Conservation (phyloP, 164 flowering plant species). For the grape (Vitis vinifera) region ASM3070453v1 NC_081814.1:5815001-5815500, state of each 20-base stretch:
- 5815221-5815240: conserved; percentile 67
- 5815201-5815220: neutral
- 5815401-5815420: conserved; percentile 57
- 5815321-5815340: conserved; percentile 52
- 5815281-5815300: neutral
- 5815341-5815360: conserved; percentile 81
- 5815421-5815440: conserved; percentile 53
- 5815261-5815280: too few relatives aligned
- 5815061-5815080: neutral
- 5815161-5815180: conserved; percentile 48
- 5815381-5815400: conserved; percentile 51
- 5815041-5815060: too few relatives aligned
- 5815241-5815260: conserved; percentile 47
- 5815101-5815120: conserved; percentile 46
- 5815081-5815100: conserved; percentile 46
- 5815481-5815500: conserved; percentile 64
- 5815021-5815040: too few relatives aligned
- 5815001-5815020: too few relatives aligned
- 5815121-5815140: conserved; percentile 31
- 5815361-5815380: conserved; percentile 57
- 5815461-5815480: conserved; percentile 66
- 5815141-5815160: conserved; percentile 42
- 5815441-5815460: conserved; percentile 72
- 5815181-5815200: conserved; percentile 40
- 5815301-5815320: neutral